These are phyloP conservation scores for Candida boleticola DNA, from an alignment of 805 yeast species.

Conservation along the genomic window DNA sequence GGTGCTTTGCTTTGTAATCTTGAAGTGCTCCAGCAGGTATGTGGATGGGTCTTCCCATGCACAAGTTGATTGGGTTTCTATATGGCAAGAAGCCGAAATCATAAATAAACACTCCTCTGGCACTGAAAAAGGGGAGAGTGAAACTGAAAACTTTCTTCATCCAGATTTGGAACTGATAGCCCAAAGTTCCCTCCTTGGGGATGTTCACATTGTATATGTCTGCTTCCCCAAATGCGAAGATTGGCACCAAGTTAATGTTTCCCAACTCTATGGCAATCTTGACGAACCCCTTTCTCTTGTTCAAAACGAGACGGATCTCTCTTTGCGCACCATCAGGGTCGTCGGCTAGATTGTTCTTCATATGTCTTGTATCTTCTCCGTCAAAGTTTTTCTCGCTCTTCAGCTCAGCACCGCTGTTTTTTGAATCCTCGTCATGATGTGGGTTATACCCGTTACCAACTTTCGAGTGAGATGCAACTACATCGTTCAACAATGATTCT, in stretches of 20 bases:
- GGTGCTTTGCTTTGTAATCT: slow-evolving; percentile 30
- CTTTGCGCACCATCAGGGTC: slow-evolving; percentile 34
- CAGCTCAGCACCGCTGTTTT: not conserved
- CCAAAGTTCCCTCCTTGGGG: slow-evolving; percentile 39
- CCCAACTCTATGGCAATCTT: slow-evolving; percentile 80
- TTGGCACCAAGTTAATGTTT: slow-evolving; percentile 79
- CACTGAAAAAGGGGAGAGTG: slow-evolving; percentile 88
- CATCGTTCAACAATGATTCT: slow-evolving; percentile 64
- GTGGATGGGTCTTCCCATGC: slow-evolving; percentile 65
- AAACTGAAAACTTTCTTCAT: slow-evolving; percentile 72
- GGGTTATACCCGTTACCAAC: slow-evolving; percentile 34
- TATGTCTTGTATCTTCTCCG: not conserved
- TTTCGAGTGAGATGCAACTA: slow-evolving; percentile 30
- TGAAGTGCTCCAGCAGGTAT: slow-evolving; percentile 44
- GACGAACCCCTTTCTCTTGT: slow-evolving; percentile 83
- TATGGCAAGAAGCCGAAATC: slow-evolving; percentile 90
- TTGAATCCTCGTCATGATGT: slow-evolving; percentile 10
- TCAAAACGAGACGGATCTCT: slow-evolving; percentile 65
- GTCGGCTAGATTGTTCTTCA: not conserved
- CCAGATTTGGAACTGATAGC: slow-evolving; percentile 65
- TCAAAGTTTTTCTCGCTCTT: slow-evolving; percentile 9
- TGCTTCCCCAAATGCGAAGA: slow-evolving; percentile 88
- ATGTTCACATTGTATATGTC: slow-evolving; percentile 46
- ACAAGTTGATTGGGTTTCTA: slow-evolving; percentile 75
- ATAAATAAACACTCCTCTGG: slow-evolving; percentile 88